Evolutionary conservation across 352 stramenopile genomes (phyloP).

Genomic region (Phytophthora parvispora): DNA sequence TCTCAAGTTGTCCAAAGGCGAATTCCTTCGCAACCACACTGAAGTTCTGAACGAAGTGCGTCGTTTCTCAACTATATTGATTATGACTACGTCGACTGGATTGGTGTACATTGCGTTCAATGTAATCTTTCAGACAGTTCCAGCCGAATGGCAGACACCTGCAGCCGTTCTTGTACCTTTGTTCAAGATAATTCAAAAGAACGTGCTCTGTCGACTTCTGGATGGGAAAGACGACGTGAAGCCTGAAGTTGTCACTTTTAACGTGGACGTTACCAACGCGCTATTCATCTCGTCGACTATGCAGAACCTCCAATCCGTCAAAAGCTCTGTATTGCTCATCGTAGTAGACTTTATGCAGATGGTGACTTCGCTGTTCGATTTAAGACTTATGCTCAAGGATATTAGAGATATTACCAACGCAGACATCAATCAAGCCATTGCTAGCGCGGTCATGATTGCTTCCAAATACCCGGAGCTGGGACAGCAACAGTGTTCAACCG

Average conservation of each 20-base stretch:
- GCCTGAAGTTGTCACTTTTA: conserved; percentile 52
- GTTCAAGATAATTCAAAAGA: conserved; percentile 23
- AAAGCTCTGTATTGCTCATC: conserved; percentile 37
- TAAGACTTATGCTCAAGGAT: conserved; percentile 22
- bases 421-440: conserved; percentile 12
- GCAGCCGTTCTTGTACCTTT: conserved; percentile 8
- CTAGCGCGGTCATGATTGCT: conserved; percentile 7
- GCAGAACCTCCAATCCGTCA: conserved; percentile 34
- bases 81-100: conserved; percentile 5
- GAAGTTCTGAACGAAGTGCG: conserved; percentile 16
- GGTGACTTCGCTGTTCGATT: conserved; percentile 32
- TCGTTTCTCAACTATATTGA: conserved; percentile 11
- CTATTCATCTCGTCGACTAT: conserved; percentile 54
- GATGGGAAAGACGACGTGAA: conserved; percentile 36
- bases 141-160: conserved; percentile 10
- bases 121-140: conserved; percentile 9
- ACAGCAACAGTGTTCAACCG: neutral
- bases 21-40: conserved; percentile 14
- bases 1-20: conserved; percentile 14
- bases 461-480: conserved; percentile 12
- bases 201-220: conserved; percentile 17
- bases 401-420: conserved; percentile 11
- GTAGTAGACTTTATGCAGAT: conserved; percentile 42
- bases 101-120: conserved; percentile 16
- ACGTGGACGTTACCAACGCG: conserved; percentile 57